Conservation (phyloP, 2,329 filamentous ascomycete species). For the Alternaria consortialis region DNA sequence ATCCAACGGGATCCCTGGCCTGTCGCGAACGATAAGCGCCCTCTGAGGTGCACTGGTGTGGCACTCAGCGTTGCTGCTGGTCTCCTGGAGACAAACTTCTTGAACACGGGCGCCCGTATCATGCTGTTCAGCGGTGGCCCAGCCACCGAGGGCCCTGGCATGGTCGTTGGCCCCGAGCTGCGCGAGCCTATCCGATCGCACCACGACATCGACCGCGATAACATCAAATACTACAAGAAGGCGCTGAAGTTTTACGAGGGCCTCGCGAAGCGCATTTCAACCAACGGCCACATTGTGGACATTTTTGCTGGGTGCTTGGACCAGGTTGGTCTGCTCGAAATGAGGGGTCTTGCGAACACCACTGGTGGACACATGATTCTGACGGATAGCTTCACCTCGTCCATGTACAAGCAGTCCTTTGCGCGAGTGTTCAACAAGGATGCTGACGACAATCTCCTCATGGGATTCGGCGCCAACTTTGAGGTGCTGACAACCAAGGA, state of each 20-base stretch:
- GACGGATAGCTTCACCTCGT: constrained; percentile 97
- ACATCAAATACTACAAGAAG: constrained; percentile 99
- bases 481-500: constrained; percentile 98
- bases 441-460: constrained; percentile 88
- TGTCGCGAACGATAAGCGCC: constrained; percentile 90
- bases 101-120: constrained; percentile 91
- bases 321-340: constrained; percentile 95
- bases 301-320: constrained; percentile 98
- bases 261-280: constrained; percentile 89
- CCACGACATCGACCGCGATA: constrained; percentile 98
- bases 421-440: constrained; percentile 98
- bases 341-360: constrained; percentile 96
- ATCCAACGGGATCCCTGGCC: constrained; percentile 98
- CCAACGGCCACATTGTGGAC: constrained; percentile 97
- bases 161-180: constrained; percentile 95
- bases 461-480: constrained; percentile 97
- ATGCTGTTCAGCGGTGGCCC: constrained; percentile 98
- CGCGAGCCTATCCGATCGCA: constrained; percentile 97
- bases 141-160: constrained; percentile 93
- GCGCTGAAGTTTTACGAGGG: constrained; percentile 97
- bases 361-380: constrained; percentile 98
- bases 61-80: constrained; percentile 96
- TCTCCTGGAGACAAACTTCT: constrained; percentile 91
- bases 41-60: constrained; percentile 90
- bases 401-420: constrained; percentile 99